phyloP scores from a whole-genome alignment of 257 asterid species.

The Capsicum chinense region DNA sequence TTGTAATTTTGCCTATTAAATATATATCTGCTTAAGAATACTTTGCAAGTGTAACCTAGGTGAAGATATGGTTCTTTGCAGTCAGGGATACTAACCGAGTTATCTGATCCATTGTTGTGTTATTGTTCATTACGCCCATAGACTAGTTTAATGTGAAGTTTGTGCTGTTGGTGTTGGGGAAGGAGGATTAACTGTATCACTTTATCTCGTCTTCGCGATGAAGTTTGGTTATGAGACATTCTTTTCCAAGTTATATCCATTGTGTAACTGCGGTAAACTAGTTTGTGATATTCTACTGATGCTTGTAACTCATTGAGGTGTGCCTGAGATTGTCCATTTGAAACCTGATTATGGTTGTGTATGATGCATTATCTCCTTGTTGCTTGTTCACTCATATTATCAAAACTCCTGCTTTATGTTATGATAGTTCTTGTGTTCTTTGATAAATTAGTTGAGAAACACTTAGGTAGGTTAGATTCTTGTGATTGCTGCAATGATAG shows the following conservation, averaged over 20 bases:
- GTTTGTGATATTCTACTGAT: not conserved
- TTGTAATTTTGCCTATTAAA: no score
- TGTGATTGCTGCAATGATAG: not conserved
- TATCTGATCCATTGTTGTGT: not conserved
- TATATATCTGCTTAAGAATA: no score
- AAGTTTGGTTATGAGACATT: not conserved
- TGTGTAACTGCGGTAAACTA: not conserved
- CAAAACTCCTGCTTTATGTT: not conserved
- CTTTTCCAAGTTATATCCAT: not conserved
- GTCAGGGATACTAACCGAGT: not conserved
- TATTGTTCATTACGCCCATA: not conserved
- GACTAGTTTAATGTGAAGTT: not conserved
- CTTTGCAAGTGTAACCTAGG: not conserved
- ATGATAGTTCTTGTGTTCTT: not conserved
- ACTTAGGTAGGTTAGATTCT: not conserved
- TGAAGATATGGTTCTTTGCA: not conserved
- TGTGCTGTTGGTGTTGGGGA: not conserved
- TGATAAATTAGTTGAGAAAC: not conserved
- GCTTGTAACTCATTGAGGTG: not conserved
- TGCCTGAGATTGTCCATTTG: not conserved
- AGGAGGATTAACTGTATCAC: not conserved
- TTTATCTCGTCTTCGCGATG: not conserved
- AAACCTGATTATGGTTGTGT: not conserved
- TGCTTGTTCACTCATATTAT: not conserved
- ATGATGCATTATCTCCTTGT: not conserved